These are phyloP conservation scores for Leccinum griseonigrum DNA, from an alignment of 1,284 basidiomycete genomes.

Conservation along the genomic window DNA sequence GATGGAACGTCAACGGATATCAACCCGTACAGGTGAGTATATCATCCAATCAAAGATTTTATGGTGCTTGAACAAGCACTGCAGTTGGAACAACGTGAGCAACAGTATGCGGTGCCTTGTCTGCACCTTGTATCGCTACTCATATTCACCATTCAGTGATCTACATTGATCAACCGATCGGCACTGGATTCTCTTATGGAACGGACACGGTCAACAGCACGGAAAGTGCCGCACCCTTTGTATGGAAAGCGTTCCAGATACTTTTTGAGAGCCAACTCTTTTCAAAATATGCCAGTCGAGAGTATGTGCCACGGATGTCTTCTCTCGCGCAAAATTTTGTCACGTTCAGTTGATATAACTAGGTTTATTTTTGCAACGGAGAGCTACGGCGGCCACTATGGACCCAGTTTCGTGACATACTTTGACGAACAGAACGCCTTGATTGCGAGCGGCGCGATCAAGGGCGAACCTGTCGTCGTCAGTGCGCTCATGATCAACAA, in stretches of 20 bases:
- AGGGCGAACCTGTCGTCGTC: constrained; percentile 42
- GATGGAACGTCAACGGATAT: constrained; percentile 26
- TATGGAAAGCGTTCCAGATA: constrained; percentile 67
- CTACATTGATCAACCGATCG: constrained; percentile 76
- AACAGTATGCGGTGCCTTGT: constrained; percentile 44
- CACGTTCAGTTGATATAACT: neutral
- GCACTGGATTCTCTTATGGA: constrained; percentile 65
- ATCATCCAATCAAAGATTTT: neutral
- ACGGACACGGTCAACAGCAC: constrained; percentile 56
- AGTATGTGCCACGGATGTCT: constrained; percentile 37
- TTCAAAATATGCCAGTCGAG: constrained; percentile 52
- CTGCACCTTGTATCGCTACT: neutral
- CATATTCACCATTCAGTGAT: constrained; percentile 46
- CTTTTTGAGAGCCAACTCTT: constrained; percentile 64
- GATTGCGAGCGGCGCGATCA: constrained; percentile 47
- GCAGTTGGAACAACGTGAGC: constrained; percentile 69
- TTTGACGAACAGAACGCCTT: constrained; percentile 64
- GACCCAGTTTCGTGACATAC: constrained; percentile 60
- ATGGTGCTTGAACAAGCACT: neutral
- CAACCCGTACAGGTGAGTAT: constrained; percentile 31
- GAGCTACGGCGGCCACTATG: constrained; percentile 71
- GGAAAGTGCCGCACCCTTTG: constrained; percentile 42
- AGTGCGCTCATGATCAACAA: constrained; percentile 55
- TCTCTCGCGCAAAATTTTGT: neutral
- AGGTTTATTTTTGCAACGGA: constrained; percentile 67